Conservation (phyloP, 2,329 filamentous ascomycete genomes). For the Fusarium irregulare region DNA sequence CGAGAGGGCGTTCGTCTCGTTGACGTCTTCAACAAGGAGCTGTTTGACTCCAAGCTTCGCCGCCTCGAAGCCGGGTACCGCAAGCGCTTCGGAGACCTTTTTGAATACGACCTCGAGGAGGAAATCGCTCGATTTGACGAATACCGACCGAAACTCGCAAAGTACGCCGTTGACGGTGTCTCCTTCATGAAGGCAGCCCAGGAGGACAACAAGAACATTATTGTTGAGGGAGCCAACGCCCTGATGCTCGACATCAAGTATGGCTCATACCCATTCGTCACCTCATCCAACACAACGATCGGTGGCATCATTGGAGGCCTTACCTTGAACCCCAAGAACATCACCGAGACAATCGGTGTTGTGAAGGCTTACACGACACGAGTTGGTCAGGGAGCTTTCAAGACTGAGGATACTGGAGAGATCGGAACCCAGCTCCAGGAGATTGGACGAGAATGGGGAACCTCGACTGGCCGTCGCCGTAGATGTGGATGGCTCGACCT, state of each 20-base stretch:
- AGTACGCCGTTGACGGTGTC: neutral
- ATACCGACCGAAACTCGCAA: neutral
- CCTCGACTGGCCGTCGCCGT: constrained; percentile 14
- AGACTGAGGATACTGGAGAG: constrained; percentile 13
- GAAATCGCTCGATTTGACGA: constrained; percentile 13
- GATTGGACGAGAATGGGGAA: constrained; percentile 5
- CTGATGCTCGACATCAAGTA: constrained; percentile 19
- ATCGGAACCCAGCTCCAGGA: constrained; percentile 14
- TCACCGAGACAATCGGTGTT: constrained; percentile 6
- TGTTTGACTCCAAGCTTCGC: constrained; percentile 14
- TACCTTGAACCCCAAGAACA: constrained; percentile 4
- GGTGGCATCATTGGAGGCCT: constrained; percentile 12
- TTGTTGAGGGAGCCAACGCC: constrained; percentile 10
- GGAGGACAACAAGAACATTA: constrained; percentile 5
- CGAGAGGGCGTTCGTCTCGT: neutral
- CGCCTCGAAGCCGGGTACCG: constrained; percentile 5
- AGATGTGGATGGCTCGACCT: constrained; percentile 23
- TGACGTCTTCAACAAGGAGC: constrained; percentile 4
- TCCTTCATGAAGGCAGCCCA: constrained; percentile 12
- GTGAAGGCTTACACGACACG: constrained; percentile 13
- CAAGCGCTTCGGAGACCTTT: constrained; percentile 11
- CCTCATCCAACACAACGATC: constrained; percentile 5
- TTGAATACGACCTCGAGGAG: constrained; percentile 3
- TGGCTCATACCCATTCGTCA: constrained; percentile 10
- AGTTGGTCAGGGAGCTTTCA: constrained; percentile 11